phyloP scores from a whole-genome alignment of 2,329 filamentous ascomycete species.

The Berkeleyomyces rouxiae region DNA sequence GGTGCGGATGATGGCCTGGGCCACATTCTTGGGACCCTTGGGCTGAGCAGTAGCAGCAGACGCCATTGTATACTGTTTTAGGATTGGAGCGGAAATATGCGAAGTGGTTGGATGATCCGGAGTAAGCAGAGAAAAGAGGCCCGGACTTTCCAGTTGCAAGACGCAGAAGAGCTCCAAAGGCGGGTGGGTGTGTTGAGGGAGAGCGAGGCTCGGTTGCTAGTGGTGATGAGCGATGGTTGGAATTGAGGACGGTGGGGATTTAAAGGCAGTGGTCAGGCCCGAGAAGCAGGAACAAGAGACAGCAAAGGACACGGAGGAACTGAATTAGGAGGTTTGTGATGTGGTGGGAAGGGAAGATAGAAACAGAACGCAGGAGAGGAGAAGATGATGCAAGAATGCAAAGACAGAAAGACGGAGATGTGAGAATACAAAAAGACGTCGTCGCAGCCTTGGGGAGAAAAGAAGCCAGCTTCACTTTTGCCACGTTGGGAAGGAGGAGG shows the following conservation, averaged over 20 bases:
- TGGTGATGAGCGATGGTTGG: neutral
- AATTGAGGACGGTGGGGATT: neutral
- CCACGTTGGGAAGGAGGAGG: neutral
- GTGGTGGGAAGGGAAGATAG: neutral
- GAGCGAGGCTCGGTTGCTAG: neutral
- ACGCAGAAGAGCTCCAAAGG: neutral
- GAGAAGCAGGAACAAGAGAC: neutral
- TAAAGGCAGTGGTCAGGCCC: neutral
- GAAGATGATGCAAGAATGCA: constrained; percentile 4
- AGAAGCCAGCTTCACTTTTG: constrained; percentile 1
- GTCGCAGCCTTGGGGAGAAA: neutral
- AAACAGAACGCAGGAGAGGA: neutral
- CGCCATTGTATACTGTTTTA: constrained; percentile 27
- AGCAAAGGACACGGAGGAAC: neutral
- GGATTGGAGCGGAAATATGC: neutral
- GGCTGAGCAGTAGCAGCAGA: constrained; percentile 39
- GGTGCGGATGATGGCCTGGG: constrained; percentile 36
- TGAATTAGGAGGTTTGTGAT: neutral
- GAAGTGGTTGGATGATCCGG: neutral
- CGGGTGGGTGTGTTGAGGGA: neutral
- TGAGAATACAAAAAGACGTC: neutral
- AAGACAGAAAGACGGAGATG: neutral
- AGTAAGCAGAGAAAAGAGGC: neutral
- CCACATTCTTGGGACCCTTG: constrained; percentile 47
- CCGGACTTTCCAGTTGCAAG: neutral